Percentiles rank a stretch among this genome's conserved stretches.
These are phyloP conservation scores for Elongisporangium undulatum DNA, from an alignment of 352 stramenopile species.

Conservation along the genomic window DNA sequence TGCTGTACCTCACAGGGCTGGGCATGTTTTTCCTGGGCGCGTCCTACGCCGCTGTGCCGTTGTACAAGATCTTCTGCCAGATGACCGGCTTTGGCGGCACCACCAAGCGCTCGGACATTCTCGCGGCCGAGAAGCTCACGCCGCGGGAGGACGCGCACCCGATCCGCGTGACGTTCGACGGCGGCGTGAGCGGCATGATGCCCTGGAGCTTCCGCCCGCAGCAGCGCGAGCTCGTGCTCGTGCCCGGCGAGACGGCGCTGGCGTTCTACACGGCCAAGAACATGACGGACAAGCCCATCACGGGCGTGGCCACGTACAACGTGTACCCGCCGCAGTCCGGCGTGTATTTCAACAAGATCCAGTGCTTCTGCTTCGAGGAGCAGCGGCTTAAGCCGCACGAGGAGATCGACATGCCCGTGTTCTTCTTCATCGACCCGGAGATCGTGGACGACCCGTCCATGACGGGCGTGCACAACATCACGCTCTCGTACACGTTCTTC, in stretches of 20 bases:
- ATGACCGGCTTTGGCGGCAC: conserved; percentile 96
- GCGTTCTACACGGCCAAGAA: conserved; percentile 99
- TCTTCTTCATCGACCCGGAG: conserved; percentile 99
- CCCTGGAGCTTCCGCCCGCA: conserved; percentile 97
- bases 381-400: conserved; percentile 96
- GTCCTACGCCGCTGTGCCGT: conserved; percentile 95
- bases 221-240: conserved; percentile 90
- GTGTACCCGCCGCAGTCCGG: conserved; percentile 96
- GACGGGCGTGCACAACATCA: conserved; percentile 96
- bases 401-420: conserved; percentile 99
- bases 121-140: conserved; percentile 82
- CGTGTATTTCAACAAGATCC: conserved; percentile 99
- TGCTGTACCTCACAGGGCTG: conserved; percentile 93
- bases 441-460: conserved; percentile 97
- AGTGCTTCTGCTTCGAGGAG: conserved; percentile 99
- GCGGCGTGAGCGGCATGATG: conserved; percentile 91
- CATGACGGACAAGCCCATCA: conserved; percentile 96
- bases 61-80: conserved; percentile 99
- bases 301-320: conserved; percentile 99
- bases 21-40: conserved; percentile 93
- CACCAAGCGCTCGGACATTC: conserved; percentile 79
- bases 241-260: conserved; percentile 97
- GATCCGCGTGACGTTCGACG: conserved; percentile 97
- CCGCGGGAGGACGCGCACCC: conserved; percentile 89
- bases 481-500: conserved; percentile 98